Evolutionary conservation across 1,139 yeast species (phyloP).

Genomic region (Pichiaceae sp.): DNA sequence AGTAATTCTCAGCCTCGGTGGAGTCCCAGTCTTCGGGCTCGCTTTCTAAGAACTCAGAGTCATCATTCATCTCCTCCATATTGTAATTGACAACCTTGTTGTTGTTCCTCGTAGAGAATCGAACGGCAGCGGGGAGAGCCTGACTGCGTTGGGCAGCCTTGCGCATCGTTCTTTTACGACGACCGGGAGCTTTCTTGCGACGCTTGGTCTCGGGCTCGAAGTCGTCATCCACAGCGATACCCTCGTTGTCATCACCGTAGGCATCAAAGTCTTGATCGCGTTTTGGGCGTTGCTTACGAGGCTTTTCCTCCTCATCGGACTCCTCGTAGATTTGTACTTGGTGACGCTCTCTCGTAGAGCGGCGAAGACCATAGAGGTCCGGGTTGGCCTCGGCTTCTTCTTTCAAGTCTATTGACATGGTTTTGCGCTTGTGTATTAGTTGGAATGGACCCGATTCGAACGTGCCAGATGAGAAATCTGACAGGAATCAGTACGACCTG

Average conservation of each 20-base stretch:
- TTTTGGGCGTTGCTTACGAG: slow-evolving; percentile 19
- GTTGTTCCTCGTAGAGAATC: slow-evolving; percentile 71
- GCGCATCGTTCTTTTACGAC: no score
- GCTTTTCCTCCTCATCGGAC: slow-evolving; percentile 22
- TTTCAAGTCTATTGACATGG: slow-evolving; percentile 18
- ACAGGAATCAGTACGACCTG: no score
- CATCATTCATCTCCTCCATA: slow-evolving; percentile 59
- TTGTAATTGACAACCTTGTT: slow-evolving; percentile 63
- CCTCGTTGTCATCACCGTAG: slow-evolving; percentile 12
- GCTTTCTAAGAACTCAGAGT: slow-evolving; percentile 31
- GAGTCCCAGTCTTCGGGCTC: slow-evolving; percentile 30
- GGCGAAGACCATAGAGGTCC: slow-evolving; percentile 83
- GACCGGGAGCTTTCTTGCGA: background rate
- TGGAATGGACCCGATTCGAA: no score
- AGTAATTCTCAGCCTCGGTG: slow-evolving; percentile 28
- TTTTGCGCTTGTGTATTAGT: background rate
- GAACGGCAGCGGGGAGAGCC: slow-evolving; percentile 22
- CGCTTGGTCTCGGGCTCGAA: background rate
- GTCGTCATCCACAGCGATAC: slow-evolving; percentile 22
- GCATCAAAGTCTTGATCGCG: slow-evolving; percentile 18
- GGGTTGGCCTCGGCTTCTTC: slow-evolving; percentile 57
- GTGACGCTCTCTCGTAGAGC: slow-evolving; percentile 68
- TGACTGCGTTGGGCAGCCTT: slow-evolving; percentile 8
- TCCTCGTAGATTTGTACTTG: slow-evolving; percentile 14
- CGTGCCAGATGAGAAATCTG: no score